These are phyloP conservation scores for Chrysanthemum makinoi DNA, from an alignment of 129 eudicot genomes.

Conservation along the genomic window DNA sequence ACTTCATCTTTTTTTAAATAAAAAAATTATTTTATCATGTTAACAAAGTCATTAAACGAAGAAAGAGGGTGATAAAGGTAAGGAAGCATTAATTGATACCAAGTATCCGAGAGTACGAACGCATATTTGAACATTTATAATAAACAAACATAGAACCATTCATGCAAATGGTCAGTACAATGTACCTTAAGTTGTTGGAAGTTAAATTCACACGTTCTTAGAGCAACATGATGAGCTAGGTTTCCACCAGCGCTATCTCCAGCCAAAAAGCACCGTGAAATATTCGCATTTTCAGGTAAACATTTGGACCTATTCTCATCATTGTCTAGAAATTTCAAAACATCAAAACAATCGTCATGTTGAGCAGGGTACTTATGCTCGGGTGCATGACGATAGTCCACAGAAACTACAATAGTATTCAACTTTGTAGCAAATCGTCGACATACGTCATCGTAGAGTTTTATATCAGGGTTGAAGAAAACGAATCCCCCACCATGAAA, in stretches of 20 bases:
- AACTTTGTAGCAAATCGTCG: slow-evolving; percentile 21
- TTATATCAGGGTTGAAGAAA: slow-evolving; percentile 11
- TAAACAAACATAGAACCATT: too few species aligned
- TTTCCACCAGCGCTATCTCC: slow-evolving; percentile 51
- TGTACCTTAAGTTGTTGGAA: slow-evolving; percentile 29
- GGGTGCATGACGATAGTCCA: slow-evolving; percentile 35
- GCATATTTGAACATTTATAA: too few species aligned
- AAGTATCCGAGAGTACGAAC: too few species aligned
- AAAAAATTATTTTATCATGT: too few species aligned
- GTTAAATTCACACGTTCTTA: slow-evolving; percentile 25
- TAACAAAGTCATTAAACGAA: too few species aligned
- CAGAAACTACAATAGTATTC: slow-evolving; percentile 28
- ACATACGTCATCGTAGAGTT: slow-evolving; percentile 24
- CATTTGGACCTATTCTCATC: slow-evolving; percentile 12
- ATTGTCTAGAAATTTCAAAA: slow-evolving; percentile 31
- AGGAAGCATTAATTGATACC: too few species aligned
- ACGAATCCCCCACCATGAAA: slow-evolving; percentile 42
- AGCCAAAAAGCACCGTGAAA: slow-evolving; percentile 34
- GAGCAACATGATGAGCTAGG: slow-evolving; percentile 36
- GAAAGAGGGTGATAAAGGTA: too few species aligned
- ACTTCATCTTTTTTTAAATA: too few species aligned
- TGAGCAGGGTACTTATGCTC: slow-evolving; percentile 35
- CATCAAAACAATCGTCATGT: slow-evolving; percentile 39
- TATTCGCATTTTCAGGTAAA: slow-evolving; percentile 28
- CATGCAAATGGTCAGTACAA: too few species aligned